Conservation (phyloP, 192 early-diverging fungal species). For the Coemansia sp. region DNA sequence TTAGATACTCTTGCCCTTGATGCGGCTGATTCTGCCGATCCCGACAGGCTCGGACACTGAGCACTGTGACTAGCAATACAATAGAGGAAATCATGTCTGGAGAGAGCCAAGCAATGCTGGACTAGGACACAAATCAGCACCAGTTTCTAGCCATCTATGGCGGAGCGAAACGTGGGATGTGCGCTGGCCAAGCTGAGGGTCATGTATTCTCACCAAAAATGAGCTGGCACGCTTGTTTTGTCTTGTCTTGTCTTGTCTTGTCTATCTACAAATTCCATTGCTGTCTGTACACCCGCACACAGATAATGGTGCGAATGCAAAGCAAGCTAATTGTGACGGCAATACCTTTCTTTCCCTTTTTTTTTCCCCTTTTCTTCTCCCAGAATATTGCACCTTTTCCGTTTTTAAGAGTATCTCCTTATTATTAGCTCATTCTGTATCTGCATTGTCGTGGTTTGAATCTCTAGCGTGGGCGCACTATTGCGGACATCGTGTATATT, state of each 20-base stretch:
- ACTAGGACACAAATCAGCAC: neutral
- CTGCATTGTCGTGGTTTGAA: neutral
- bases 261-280: no score
- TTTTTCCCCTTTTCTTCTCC: conserved; percentile 1
- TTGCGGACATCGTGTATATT: neutral
- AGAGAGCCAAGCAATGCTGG: neutral
- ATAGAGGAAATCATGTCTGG: neutral
- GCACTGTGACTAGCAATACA: no score
- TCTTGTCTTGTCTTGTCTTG: no score
- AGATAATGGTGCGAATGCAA: conserved; percentile 3
- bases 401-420: neutral
- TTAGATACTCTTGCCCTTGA: neutral
- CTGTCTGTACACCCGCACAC: neutral
- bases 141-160: no score
- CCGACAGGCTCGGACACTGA: neutral
- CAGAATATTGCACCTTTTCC: neutral
- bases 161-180: no score
- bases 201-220: neutral
- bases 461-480: neutral
- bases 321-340: neutral
- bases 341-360: neutral
- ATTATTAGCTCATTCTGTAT: neutral
- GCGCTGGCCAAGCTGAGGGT: no score
- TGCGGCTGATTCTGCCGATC: neutral
- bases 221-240: no score